Base-by-base conservation (phyloP, 2,329 filamentous ascomycete genomes). In the Colletotrichum costaricense region DNA sequence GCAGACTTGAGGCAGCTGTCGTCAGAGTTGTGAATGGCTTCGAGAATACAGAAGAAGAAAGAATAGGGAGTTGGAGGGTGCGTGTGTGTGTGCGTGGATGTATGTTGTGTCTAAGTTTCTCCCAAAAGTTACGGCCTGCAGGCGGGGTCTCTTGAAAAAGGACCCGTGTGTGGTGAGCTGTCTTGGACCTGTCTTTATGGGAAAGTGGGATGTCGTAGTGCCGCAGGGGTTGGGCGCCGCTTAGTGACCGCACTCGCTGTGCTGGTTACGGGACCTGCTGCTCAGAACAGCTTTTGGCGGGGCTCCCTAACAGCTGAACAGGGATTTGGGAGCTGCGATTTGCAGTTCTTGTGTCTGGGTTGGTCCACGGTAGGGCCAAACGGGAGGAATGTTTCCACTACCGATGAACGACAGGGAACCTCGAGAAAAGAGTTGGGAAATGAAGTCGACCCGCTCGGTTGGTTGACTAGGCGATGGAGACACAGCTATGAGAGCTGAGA, bases 171-270 rank as follows among this genome's bases (percentile, higher is more conserved):
- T 49, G 65, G 14, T 60, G 28, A 28, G 42, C n/a, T 62, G 42
- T 42, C 55, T 26, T 19, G 19, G 64, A 52, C 33, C 24, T 58
- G 38, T 54, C 55, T 67, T 60, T 67, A 67, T 54, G 55, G 22
- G 56, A 67, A 60, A 67, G 65, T 67, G 65, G 65, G 65, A 67
- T 67, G 56, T 67, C 65, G 65, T 46, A 62, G 56, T 56, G 54
- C 28, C 46, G 49, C 28, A 16, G 19, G n/a, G 26, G 63, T 19
- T 49, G 19, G 19, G 42, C 42, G 42, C 42, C 42, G 19, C 49
- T 35, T 8, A 38, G 30, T 55, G 66, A 28, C 24, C 16, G 58
- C 26, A 33, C 46, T 35, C 9, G 59, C 16, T 26, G n/a, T 7
- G 24, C 22, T 38, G 14, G 26, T 33, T 63, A 59, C 30, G n/a